phyloP scores from a whole-genome alignment of 257 asterid species.

The Asclepias syriaca region DNA sequence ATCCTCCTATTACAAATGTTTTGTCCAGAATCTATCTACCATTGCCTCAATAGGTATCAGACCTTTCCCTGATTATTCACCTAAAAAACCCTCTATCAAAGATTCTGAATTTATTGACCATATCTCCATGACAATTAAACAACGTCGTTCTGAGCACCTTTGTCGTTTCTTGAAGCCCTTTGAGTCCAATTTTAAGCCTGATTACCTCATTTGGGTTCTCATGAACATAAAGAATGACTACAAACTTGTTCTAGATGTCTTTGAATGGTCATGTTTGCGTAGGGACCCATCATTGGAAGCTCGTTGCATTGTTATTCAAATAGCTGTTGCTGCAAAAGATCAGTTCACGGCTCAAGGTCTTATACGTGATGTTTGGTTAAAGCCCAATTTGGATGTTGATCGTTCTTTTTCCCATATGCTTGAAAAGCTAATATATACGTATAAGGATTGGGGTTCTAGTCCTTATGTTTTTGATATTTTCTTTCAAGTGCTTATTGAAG shows the following conservation, averaged over 20 bases:
- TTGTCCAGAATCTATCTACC: conserved; percentile 23
- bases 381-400: conserved; percentile 32
- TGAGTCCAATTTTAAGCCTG: conserved; percentile 68
- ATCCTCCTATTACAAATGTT: conserved; percentile 24
- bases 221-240: conserved; percentile 67
- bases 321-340: conserved; percentile 61
- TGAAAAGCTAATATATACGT: conserved; percentile 74
- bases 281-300: conserved; percentile 81
- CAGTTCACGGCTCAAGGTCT: conserved; percentile 36
- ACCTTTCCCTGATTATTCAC: conserved; percentile 80
- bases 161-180: conserved; percentile 51
- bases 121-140: conserved; percentile 66
- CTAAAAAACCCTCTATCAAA: conserved; percentile 63
- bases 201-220: conserved; percentile 85
- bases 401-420: conserved; percentile 43
- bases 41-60: conserved; percentile 33
- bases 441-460: conserved; percentile 82
- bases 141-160: conserved; percentile 58
- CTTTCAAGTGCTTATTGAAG: conserved; percentile 65
- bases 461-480: conserved; percentile 75
- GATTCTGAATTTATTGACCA: conserved; percentile 68
- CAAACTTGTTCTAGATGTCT: conserved; percentile 54
- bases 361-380: conserved; percentile 48
- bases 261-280: conserved; percentile 69
- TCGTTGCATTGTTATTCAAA: conserved; percentile 70